A percentile compares a stretch with the other conserved stretches of the same genome.
Conservation (phyloP, 108 stramenopile genomes). For the Fragilariopsis cylindrus region DNA sequence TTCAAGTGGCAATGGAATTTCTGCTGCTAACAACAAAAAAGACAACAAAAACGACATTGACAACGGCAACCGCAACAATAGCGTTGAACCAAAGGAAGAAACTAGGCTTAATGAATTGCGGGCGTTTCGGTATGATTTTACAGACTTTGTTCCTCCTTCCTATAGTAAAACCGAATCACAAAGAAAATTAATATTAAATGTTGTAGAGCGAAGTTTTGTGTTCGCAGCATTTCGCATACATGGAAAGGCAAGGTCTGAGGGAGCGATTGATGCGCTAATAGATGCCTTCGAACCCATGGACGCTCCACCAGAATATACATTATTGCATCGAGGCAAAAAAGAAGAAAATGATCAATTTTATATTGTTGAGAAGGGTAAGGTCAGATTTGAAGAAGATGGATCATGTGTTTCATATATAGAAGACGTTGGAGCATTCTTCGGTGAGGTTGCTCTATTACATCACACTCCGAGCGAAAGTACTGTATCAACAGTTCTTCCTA, state of each 20-base stretch:
- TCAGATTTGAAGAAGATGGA: conserved; percentile 19
- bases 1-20: not conserved
- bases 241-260: conserved; percentile 27
- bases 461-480: conserved; percentile 8
- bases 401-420: not conserved
- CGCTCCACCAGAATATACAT: conserved; percentile 1
- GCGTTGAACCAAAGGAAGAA: not conserved
- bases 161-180: conserved; percentile 17
- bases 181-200: conserved; percentile 12
- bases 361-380: conserved; percentile 10
- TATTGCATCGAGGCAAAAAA: conserved; percentile 13
- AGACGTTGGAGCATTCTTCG: conserved; percentile 48
- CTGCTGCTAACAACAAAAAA: not conserved
- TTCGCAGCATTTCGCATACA: conserved; percentile 25
- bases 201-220: conserved; percentile 22
- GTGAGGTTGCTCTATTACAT: conserved; percentile 36
- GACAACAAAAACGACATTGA: not conserved
- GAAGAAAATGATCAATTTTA: conserved; percentile 13
- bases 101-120: not conserved
- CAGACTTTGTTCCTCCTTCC: conserved; percentile 19
- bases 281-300: conserved; percentile 19
- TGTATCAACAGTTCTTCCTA: conserved; percentile 5
- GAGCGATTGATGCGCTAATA: conserved; percentile 13
- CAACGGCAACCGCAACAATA: not conserved
- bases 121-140: conserved; percentile 11